Conservation (phyloP, 176 grass and related monocot genomes). For the Musa acuminata region DNA sequence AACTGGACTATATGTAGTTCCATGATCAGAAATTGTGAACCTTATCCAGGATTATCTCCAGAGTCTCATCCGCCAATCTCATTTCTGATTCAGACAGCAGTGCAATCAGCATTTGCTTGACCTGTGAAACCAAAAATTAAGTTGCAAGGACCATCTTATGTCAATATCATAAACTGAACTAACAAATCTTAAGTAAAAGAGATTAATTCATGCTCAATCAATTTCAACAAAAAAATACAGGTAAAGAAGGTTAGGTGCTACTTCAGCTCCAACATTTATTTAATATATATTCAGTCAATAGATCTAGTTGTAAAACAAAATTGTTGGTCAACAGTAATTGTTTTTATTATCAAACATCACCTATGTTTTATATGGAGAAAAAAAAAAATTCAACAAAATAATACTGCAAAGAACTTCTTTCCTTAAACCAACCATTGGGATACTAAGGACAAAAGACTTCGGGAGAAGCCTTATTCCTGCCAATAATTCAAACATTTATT, state of each 20-base stretch:
- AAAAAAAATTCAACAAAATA: no score
- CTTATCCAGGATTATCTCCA: constrained; percentile 92
- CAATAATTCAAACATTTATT: not conserved
- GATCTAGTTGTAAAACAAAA: not conserved
- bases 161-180: not conserved
- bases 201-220: not conserved
- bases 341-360: no score
- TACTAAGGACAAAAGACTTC: not conserved
- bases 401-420: no score
- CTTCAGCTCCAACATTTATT: no score
- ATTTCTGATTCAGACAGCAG: constrained; percentile 92
- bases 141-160: constrained; percentile 5
- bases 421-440: not conserved
- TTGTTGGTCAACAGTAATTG: no score
- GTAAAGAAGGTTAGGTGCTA: no score
- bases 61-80: constrained; percentile 80
- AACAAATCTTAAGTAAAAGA: not conserved
- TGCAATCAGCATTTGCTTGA: constrained; percentile 91
- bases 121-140: constrained; percentile 40
- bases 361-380: no score
- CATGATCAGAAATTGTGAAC: constrained; percentile 26
- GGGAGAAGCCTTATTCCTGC: not conserved
- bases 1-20: no score
- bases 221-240: not conserved
- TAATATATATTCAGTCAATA: not conserved